phyloP scores from a whole-genome alignment of 2,329 filamentous ascomycete genomes.

The Beauveria caledonica region DNA sequence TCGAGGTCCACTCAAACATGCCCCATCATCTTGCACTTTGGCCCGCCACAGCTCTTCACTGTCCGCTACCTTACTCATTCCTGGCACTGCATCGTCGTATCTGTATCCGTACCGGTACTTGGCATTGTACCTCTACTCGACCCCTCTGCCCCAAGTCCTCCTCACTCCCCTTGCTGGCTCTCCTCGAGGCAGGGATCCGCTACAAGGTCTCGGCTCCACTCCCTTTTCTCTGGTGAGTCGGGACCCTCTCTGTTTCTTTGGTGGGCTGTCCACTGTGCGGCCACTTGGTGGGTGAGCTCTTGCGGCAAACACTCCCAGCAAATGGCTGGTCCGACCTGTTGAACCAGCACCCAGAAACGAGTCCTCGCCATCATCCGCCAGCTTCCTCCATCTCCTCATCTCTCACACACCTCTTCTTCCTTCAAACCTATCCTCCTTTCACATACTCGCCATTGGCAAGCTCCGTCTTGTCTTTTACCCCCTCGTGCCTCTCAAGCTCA shows the following conservation, averaged over 20 bases:
- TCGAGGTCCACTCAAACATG: background rate
- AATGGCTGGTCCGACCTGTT: constrained; percentile 8
- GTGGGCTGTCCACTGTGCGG: background rate
- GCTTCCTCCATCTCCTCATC: constrained; percentile 7
- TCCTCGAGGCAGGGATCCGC: background rate
- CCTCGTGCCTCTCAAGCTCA: background rate
- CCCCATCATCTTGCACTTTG: background rate
- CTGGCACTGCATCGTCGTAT: background rate
- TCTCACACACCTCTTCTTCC: background rate
- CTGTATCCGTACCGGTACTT: background rate
- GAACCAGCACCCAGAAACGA: constrained; percentile 6
- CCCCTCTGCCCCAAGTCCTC: background rate
- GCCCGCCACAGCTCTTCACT: background rate
- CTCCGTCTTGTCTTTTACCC: background rate
- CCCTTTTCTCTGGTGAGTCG: background rate
- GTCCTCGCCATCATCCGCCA: constrained; percentile 8
- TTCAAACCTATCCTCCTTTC: constrained; percentile 14
- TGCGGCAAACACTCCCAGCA: constrained; percentile 10
- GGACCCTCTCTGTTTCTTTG: background rate
- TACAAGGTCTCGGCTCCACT: constrained; percentile 5
- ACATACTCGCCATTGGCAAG: constrained; percentile 7
- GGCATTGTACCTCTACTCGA: background rate
- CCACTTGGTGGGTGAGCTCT: background rate
- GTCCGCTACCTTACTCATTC: background rate
- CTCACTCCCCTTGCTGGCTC: background rate